Evolutionary conservation across 2,329 filamentous ascomycete species (phyloP), one percentile per base, ranked within the genome.

Genomic region (Ustilaginoidea virens): DNA sequence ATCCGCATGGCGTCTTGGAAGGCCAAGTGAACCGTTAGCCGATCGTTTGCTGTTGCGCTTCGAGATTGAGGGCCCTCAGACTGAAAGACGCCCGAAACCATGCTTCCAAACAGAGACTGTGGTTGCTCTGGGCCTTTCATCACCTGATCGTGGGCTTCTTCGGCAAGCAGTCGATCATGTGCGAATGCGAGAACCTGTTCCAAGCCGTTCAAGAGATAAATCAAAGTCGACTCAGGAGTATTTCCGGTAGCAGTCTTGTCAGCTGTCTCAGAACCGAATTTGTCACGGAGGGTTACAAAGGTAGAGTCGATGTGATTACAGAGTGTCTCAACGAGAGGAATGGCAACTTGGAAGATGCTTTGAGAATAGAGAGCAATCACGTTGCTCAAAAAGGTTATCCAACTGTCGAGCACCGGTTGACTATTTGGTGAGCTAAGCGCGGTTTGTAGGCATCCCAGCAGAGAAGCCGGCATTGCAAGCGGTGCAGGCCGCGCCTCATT

Each of bases 1-100:
- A 92, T 80, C 15, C 83, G 74, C 33, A 96, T 82, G 1, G 86
- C 83, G 49, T 98, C 92, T 51, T 96, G 87, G 48, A 98, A 93
- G 8, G 86, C 92, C n/a, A 98, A 63, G 24, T 94, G 65, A 13
- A 98, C 87, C 0, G 90, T 96, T 14, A 98, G 63, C 25, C 87
- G 73, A 42, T 90, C 87, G 45, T 96, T 98, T 7, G 86, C 85
- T n/a, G 81, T 85, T 6, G 77, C 73, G 34, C 76, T 83, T 27
- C 85, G 74, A n/a, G 73, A 67, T 35, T 86, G 80, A 2, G 69
- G 74, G 1, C 70, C 63, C 34, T 94, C 85, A 1, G 79, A 71
- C 21, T 82, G 69, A 47, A 93, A 93, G 0, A 93, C 81, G 2
- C 83, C 83, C 1, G 85, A 90, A 2, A 92, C 81, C 72, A 94